Conservation (phyloP, 1,139 yeast species). For the Lodderomyces jiufengensis region DNA sequence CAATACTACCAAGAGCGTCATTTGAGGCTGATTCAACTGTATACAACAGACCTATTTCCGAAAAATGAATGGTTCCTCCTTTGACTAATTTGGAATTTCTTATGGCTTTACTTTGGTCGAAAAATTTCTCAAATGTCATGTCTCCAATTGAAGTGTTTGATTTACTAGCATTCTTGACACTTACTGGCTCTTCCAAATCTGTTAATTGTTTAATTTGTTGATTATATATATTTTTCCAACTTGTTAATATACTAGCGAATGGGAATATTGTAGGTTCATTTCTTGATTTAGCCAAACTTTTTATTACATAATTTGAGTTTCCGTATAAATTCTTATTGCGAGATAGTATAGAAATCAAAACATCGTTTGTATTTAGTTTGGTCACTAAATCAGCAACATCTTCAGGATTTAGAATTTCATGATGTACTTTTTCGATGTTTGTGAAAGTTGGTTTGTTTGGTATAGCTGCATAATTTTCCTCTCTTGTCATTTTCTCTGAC, state of each 20-base stretch:
- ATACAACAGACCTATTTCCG: slow-evolving; percentile 11
- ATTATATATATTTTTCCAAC: slow-evolving; percentile 32
- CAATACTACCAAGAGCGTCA: background rate
- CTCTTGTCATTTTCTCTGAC: slow-evolving; percentile 29
- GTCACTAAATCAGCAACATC: slow-evolving; percentile 33
- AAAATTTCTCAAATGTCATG: slow-evolving; percentile 13
- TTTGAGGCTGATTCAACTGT: slow-evolving; percentile 4
- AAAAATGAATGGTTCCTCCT: slow-evolving; percentile 15
- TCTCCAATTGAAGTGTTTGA: background rate
- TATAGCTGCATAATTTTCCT: slow-evolving; percentile 32
- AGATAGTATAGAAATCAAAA: slow-evolving; percentile 29
- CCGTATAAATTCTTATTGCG: slow-evolving; percentile 30
- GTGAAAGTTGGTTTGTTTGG: slow-evolving; percentile 27
- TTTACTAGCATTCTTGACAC: background rate
- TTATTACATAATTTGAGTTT: slow-evolving; percentile 17
- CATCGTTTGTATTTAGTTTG: slow-evolving; percentile 26
- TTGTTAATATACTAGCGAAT: slow-evolving; percentile 26
- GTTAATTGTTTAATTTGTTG: slow-evolving; percentile 17
- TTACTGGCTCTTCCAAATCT: slow-evolving; percentile 2
- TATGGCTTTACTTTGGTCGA: slow-evolving; percentile 18
- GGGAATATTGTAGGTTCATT: slow-evolving; percentile 15
- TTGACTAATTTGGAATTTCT: slow-evolving; percentile 17
- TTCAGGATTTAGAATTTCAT: slow-evolving; percentile 35
- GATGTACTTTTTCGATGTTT: slow-evolving; percentile 20
- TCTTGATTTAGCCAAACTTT: slow-evolving; percentile 9